Evolutionary conservation across 495 filamentous ascomycete species (phyloP), one percentile per base, ranked within the genome.

Genomic region (Xylaria nigripes): DNA sequence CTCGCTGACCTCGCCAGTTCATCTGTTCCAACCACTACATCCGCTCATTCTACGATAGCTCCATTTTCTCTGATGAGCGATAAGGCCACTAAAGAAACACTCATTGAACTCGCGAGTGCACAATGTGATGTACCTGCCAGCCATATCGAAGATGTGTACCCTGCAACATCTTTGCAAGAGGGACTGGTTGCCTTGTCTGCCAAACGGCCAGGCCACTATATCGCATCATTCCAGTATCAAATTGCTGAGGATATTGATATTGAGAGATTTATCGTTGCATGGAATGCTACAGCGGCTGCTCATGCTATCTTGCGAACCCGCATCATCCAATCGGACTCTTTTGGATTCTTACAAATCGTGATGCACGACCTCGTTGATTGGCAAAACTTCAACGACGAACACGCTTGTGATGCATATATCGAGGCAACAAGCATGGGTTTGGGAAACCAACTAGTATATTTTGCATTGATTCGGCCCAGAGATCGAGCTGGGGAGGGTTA

Each of bases 91-190:
- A 36, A 34, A 36, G 46, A 48, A 34, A 13, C 18, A 5, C 32
- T 48, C 9, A 2, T 34, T 10, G 18, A 38, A 23, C 46, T 48
- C 13, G 46, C 46, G 12, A 24, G 23, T 5, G 16, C 16, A 19
- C 46, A 8, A 50, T n/a, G 74, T 74, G 2, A 59, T 79, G 0
- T 51, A 29, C 13, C 32, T 6, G 32, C 25, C 13, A 54, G 58
- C 21, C 19, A 58, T 1, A 66, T 82, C 23, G 66, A 74, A 36
- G 80, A 87, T 66, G 67, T 81, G 0, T 86, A 83, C 58, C 83
- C 82, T 9, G 85, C 82, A 68, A 84, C 78, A 4, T 70, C 84
- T 3, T 68, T 85, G 0, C 85, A 88, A 61, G 84, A 84, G 56
- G 81, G 82, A 0, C 68, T 86, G 13, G 65, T 86, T 15, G 55